Conservation (phyloP, 768 basidiomycete species). For the Xerocomellus amylosporus region DNA sequence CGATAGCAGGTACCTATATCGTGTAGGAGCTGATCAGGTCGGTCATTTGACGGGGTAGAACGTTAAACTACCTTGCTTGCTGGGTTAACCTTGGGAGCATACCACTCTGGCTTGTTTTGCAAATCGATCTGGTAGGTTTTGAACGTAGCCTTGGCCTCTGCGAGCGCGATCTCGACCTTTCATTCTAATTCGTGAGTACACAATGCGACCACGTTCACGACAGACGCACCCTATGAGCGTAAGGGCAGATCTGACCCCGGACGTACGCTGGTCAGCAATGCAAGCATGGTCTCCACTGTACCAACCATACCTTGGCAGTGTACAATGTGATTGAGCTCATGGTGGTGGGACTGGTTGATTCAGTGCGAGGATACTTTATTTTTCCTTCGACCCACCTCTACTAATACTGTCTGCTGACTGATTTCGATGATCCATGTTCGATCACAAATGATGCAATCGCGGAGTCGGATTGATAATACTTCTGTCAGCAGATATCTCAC, state of each 20-base stretch:
- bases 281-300: not conserved
- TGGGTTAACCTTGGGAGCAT: conserved; percentile 61
- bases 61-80: conserved; percentile 51
- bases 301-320: conserved; percentile 43
- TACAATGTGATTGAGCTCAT: conserved; percentile 42
- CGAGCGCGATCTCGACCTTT: conserved; percentile 60
- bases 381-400: not conserved
- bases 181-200: not conserved
- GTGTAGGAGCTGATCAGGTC: not conserved
- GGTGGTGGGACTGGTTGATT: not conserved
- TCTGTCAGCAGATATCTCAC: not conserved
- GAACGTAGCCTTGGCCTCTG: conserved; percentile 49
- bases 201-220: not conserved
- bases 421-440: not conserved
- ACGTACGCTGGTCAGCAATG: not conserved
- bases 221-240: conserved; percentile 49
- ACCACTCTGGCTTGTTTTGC: conserved; percentile 67
- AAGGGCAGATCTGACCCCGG: conserved; percentile 49
- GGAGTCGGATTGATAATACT: not conserved
- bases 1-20: conserved; percentile 36
- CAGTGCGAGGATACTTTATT: not conserved
- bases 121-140: conserved; percentile 59
- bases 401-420: conserved; percentile 2
- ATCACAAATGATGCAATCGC: not conserved
- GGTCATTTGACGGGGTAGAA: not conserved